Base-by-base conservation (phyloP, 441 rosid species). In the Gossypium aridum region DNA sequence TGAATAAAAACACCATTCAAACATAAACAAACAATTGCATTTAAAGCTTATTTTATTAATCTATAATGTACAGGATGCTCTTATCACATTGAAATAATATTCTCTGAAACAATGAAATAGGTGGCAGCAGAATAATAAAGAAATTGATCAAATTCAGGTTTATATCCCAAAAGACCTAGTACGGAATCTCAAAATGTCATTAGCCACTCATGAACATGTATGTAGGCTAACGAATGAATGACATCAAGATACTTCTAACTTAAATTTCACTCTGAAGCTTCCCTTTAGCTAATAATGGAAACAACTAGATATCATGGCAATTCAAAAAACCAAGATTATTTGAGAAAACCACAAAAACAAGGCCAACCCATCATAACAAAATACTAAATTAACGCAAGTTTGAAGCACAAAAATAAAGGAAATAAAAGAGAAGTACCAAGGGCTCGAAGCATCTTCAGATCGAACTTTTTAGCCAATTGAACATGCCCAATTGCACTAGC, bases 371-470 rank as follows among this genome's bases (percentile, higher is more conserved):
- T 47, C n/a, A 49, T 62, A 47, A 5, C 13, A 47, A 28, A 26
- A 3, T n/a, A 72, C 20, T 19, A 47, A 43, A 43, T 43, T 20
- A 65, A 20, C 8, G 9, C 7, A 62, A 51, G 43, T 7, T 47
- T 17, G 12, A 57, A 56, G 55, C 28, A 34, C 0, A 37, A 39
- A 26, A 37, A 25, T 22, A 19, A n/a, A 0, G 20, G 37, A 59
- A 49, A 49, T 22, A 68, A 71, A 17, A 23, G 4, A 28, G 8
- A 61, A 45, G 2, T 65, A 75, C 77, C 77, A 20, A 75, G 28
- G 17, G 77, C 65, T 55, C 77, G 72, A 64, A 75, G 77, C 72
- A 75, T 65, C 77, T 64, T 75, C 63, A 75, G 16, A 65, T 75
- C 57, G 7, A 75, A 65, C 12, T 75, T 75, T 7, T 75, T 13